A percentile compares a stretch with the other conserved stretches of the same genome.
Conservation (phyloP, 306 rosid species). For the Begonia loranthoides region DNA sequence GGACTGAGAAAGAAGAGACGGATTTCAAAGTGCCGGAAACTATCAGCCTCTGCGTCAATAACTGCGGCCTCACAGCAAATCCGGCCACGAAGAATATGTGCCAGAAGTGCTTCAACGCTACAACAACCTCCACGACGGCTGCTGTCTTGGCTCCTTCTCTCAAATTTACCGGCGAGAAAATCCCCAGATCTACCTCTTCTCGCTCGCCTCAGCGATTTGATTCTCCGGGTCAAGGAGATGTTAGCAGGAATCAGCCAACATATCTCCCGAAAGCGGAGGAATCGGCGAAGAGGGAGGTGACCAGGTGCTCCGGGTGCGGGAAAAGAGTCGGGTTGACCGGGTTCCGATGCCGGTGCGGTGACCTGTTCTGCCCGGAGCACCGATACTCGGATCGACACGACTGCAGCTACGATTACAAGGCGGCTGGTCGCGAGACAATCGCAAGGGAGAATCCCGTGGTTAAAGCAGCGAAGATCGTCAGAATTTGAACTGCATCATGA, state of each 20-base stretch:
- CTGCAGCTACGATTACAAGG: constrained; percentile 76
- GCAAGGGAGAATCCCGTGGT: constrained; percentile 92
- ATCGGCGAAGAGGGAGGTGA: constrained; percentile 43
- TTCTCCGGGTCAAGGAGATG: constrained; percentile 1
- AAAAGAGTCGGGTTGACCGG: constrained; percentile 82
- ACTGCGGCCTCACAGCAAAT: constrained; percentile 74
- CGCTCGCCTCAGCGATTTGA: constrained; percentile 26
- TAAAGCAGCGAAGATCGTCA: constrained; percentile 72
- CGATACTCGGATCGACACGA: constrained; percentile 92
- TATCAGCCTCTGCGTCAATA: constrained; percentile 53
- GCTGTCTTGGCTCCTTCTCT: constrained; percentile 10
- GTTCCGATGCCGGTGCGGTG: constrained; percentile 91
- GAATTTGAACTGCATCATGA: constrained; percentile 39
- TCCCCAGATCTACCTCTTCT: constrained; percentile 29
- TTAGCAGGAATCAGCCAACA: constrained; percentile 10
- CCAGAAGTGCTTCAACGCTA: constrained; percentile 65
- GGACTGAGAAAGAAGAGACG: constrained; percentile 71
- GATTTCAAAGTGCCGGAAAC: constrained; percentile 74
- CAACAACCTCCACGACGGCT: constrained; percentile 14
- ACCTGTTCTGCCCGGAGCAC: constrained; percentile 71
- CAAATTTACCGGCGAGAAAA: constrained; percentile 36
- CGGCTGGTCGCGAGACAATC: constrained; percentile 79
- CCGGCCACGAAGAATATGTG: constrained; percentile 84
- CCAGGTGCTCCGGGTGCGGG: constrained; percentile 74
- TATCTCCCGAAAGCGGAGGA: constrained; percentile 22